phyloP scores from a whole-genome alignment of 208 protist genomes.

The Leishmania aethiopica region DNA sequence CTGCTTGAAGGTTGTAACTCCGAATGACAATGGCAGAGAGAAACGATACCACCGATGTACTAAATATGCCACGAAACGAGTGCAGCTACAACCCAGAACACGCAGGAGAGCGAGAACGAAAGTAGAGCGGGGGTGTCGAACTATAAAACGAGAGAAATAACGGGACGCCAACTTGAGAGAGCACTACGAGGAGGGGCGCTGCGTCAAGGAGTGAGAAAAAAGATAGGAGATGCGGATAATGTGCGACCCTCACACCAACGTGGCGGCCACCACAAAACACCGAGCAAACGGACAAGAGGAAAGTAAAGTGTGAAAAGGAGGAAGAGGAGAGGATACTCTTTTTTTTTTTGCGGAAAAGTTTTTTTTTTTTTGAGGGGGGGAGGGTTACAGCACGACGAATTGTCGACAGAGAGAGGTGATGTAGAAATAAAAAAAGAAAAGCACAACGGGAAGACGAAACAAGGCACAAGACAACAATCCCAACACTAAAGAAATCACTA shows the following conservation, averaged over 20 bases:
- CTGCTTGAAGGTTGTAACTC: background rate
- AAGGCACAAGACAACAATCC: background rate
- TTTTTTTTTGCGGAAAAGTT: background rate
- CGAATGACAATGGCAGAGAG: background rate
- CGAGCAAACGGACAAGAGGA: background rate
- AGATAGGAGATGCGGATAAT: background rate
- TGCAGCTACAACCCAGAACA: background rate
- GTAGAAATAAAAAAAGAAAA: background rate
- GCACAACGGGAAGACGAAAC: background rate
- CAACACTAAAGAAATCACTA: background rate
- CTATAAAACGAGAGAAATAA: background rate
- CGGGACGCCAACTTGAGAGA: background rate
- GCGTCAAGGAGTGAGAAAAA: background rate
- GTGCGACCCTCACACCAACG: background rate
- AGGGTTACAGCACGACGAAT: slow-evolving; percentile 1
- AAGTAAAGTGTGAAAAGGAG: background rate
- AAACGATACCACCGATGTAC: background rate
- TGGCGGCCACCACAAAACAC: background rate
- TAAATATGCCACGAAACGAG: background rate
- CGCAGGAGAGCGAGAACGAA: background rate
- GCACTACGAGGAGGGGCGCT: background rate
- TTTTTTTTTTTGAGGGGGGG: background rate
- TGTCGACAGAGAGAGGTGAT: background rate
- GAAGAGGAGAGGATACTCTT: background rate
- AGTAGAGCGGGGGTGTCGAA: background rate